Evolutionary conservation across 2,329 filamentous ascomycete species (phyloP).

Genomic region (Colletotrichum karsti): DNA sequence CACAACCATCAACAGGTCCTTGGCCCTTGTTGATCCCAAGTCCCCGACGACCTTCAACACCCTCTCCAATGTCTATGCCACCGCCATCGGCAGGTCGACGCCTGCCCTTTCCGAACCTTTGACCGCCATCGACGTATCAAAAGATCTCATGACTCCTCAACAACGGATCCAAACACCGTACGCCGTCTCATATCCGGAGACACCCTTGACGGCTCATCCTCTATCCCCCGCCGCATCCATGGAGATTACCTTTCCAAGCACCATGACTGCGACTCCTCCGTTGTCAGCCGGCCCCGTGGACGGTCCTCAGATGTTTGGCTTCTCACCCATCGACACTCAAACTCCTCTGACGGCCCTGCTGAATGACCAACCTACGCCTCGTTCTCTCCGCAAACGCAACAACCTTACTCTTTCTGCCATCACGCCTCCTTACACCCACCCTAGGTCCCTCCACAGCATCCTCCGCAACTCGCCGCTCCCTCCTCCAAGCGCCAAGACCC

Average conservation of each 20-base stretch:
- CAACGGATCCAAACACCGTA: conserved; percentile 52
- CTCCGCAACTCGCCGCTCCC: conserved; percentile 73
- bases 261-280: conserved; percentile 68
- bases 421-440: conserved; percentile 65
- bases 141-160: conserved; percentile 35
- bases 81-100: conserved; percentile 67
- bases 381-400: conserved; percentile 46
- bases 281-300: conserved; percentile 63
- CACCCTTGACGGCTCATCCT: conserved; percentile 60
- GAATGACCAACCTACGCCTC: conserved; percentile 33
- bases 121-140: conserved; percentile 55
- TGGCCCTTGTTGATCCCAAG: conserved; percentile 60
- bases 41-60: conserved; percentile 73
- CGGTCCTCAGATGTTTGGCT: conserved; percentile 53
- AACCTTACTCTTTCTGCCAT: conserved; percentile 37
- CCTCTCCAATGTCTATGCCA: conserved; percentile 71
- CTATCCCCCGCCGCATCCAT: conserved; percentile 54
- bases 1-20: conserved; percentile 49
- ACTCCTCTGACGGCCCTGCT: conserved; percentile 21
- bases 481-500: conserved; percentile 57
- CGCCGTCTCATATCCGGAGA: conserved; percentile 58
- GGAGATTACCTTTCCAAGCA: conserved; percentile 60
- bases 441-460: conserved; percentile 68
- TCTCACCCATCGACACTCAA: conserved; percentile 46
- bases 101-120: conserved; percentile 56